Evolutionary conservation across 2,329 filamentous ascomycete genomes (phyloP).

Genomic region (Boeremia lycopersici): DNA sequence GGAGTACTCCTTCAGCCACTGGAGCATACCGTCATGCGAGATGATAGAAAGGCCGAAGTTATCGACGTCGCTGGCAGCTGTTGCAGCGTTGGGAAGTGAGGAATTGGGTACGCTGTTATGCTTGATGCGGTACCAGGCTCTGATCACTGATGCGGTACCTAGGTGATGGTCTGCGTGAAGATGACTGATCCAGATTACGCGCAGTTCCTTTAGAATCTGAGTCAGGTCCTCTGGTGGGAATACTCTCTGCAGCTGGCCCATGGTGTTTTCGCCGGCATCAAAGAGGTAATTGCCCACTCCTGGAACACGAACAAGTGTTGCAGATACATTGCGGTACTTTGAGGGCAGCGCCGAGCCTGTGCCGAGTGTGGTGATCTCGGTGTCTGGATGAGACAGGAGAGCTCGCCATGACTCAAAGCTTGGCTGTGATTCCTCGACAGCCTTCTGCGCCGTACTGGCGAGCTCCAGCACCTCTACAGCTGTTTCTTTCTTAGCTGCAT

Average conservation of each 20-base stretch:
- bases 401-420: conserved; percentile 62
- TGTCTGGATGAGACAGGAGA: conserved; percentile 74
- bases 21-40: conserved; percentile 72
- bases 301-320: conserved; percentile 82
- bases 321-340: conserved; percentile 94
- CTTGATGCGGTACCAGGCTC: conserved; percentile 73
- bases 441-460: conserved; percentile 53
- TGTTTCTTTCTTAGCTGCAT: conserved; percentile 51
- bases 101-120: conserved; percentile 48
- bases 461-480: conserved; percentile 58
- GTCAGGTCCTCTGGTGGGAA: conserved; percentile 69
- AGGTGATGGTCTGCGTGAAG: conserved; percentile 96
- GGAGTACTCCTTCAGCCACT: conserved; percentile 80
- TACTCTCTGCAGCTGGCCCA: conserved; percentile 82
- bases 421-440: conserved; percentile 45
- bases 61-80: conserved; percentile 44
- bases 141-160: conserved; percentile 79
- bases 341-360: conserved; percentile 91
- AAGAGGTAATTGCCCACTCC: conserved; percentile 86
- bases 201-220: conserved; percentile 77
- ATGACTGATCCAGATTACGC: conserved; percentile 90
- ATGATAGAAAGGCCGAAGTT: conserved; percentile 58
- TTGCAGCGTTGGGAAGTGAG: conserved; percentile 20
- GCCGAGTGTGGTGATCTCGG: conserved; percentile 84
- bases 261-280: conserved; percentile 89